Evolutionary conservation across 352 stramenopile species (phyloP), one percentile per base, ranked within the genome.

Genomic region (Aphanomyces invadans): DNA sequence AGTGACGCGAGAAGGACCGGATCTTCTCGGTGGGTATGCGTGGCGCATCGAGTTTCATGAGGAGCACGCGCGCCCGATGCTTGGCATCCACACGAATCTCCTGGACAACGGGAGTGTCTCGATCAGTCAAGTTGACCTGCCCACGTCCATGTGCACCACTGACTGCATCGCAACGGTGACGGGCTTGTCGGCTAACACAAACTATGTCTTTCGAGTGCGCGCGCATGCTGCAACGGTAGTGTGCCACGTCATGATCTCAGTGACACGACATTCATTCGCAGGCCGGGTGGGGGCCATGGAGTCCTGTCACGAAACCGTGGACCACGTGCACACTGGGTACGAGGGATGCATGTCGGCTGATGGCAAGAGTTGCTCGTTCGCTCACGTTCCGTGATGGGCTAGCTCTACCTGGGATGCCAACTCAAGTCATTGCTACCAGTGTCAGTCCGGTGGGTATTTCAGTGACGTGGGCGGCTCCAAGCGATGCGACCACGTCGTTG

Each of bases 41-140:
- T 64, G 55, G 55, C 55, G 38, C 33, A 29, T 64, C 15, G 38
- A 45, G n/a, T 64, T 64, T 28, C 55, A 64, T 38, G 55, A 64
- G 33, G 12, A 38, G 0, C 23, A 52, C 25, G 12, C 55, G 31
- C 55, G 55, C 9, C 33, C 55, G 1, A 45, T 64, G 32, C 38
- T 64, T 19, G 38, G 55, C 36, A 52, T 64, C 25, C 49, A 57
- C 49, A 57, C 49, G 17, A 38, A 32, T 26, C 21, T 31, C 3
- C 36, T 64, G 19, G 36, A 49, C 36, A 51, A 64, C 36, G 55
- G 55, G 2, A 31, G 15, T 26, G 55, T 64, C 1, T 26, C 55
- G 21, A 21, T 64, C 17, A 19, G 33, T 15, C 5, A 51, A 11
- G 33, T 31, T 11, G n/a, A 46, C 0, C 7, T 7, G 21, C 19